phyloP scores from a whole-genome alignment of 2,329 filamentous ascomycete species.

The Fusarium fujikuroi region DNA sequence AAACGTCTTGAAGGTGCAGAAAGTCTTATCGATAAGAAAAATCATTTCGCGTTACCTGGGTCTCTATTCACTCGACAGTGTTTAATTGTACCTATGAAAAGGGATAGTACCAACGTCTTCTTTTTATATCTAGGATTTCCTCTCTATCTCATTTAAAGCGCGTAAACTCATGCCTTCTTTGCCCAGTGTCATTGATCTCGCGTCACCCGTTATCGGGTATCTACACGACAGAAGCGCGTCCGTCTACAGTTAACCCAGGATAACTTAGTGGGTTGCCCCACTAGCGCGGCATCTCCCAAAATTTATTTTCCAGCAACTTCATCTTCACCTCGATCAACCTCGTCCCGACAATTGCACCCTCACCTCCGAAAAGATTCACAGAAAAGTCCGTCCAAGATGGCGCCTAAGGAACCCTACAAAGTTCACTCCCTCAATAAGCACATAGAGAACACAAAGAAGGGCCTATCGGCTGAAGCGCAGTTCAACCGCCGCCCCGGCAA shows the following conservation, averaged over 20 bases:
- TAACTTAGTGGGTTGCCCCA: slow-evolving; percentile 24
- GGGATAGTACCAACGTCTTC: neutral
- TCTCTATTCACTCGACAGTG: neutral
- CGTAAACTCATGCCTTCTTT: neutral
- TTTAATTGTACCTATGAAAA: neutral
- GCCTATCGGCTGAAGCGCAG: slow-evolving; percentile 48
- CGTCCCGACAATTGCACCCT: slow-evolving; percentile 38
- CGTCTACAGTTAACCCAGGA: slow-evolving; percentile 3
- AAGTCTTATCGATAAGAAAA: slow-evolving; percentile 34
- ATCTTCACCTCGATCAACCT: slow-evolving; percentile 34
- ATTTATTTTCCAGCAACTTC: slow-evolving; percentile 40
- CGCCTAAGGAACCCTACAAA: slow-evolving; percentile 50
- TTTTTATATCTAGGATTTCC: neutral
- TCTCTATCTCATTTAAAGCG: neutral
- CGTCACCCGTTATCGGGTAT: slow-evolving; percentile 11
- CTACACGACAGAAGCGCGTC: slow-evolving; percentile 32
- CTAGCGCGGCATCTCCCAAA: slow-evolving; percentile 42
- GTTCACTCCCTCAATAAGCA: slow-evolving; percentile 53
- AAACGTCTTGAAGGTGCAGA: slow-evolving; percentile 1
- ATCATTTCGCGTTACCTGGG: neutral
- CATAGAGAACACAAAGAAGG: slow-evolving; percentile 52
- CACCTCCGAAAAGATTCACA: slow-evolving; percentile 22
- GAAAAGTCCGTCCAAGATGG: slow-evolving; percentile 47
- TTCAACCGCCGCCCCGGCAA: slow-evolving; percentile 47
- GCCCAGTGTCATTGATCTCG: neutral